A percentile compares a stretch with the other conserved stretches of the same genome.
phyloP scores from a whole-genome alignment of 2,329 filamentous ascomycete genomes.

The Diaporthe sp. region DNA sequence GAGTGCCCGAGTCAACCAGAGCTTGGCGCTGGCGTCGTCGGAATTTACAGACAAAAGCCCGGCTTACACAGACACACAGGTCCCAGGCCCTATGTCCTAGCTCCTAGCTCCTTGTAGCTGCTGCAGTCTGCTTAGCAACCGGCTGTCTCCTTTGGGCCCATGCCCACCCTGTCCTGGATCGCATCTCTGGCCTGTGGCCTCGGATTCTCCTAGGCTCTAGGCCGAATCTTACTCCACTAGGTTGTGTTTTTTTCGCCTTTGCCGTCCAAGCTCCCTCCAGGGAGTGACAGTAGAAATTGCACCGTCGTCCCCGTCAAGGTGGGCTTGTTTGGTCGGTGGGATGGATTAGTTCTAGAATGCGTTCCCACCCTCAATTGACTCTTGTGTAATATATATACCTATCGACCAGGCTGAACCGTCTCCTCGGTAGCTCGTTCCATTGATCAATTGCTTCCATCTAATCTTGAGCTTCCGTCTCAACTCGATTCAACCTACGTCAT shows the following conservation, averaged over 20 bases:
- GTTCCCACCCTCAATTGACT: conserved; percentile 19
- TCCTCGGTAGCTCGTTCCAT: conserved; percentile 4
- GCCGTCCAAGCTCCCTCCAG: conserved; percentile 12
- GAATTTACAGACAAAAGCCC: conserved; percentile 15
- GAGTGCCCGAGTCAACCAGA: conserved; percentile 17
- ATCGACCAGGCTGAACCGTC: neutral
- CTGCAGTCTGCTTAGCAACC: conserved; percentile 20
- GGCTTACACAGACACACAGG: neutral
- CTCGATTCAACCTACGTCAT: conserved; percentile 7
- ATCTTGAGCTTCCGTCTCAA: neutral
- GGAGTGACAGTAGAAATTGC: conserved; percentile 11
- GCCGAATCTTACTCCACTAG: conserved; percentile 22
- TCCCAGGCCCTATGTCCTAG: too few species aligned
- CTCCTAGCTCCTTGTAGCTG: too few species aligned
- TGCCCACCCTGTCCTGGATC: neutral
- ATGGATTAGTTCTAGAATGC: conserved; percentile 6
- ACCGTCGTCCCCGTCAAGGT: neutral
- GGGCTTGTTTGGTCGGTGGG: neutral
- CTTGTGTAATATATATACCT: neutral
- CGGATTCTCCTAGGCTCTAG: conserved; percentile 22
- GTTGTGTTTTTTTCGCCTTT: conserved; percentile 11
- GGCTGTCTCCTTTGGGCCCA: neutral
- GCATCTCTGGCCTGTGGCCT: conserved; percentile 13
- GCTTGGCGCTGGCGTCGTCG: conserved; percentile 21
- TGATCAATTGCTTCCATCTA: conserved; percentile 24